phyloP scores from a whole-genome alignment of 2,329 filamentous ascomycete genomes.

The Penicillium crustosum region DNA sequence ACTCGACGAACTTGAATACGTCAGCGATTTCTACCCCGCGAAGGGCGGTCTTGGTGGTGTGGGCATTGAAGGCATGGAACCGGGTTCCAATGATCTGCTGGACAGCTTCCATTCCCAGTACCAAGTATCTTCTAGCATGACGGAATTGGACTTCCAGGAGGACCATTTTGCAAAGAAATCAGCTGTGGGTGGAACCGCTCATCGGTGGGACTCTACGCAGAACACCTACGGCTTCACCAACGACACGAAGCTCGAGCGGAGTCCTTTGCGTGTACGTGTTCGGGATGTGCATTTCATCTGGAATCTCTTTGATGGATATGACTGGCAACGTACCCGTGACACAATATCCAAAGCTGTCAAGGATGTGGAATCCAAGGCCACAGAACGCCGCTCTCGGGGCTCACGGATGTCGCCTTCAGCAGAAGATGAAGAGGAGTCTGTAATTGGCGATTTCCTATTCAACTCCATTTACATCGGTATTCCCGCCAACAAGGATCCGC shows the following conservation, averaged over 20 bases:
- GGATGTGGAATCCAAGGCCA: slow-evolving; percentile 78
- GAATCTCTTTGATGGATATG: slow-evolving; percentile 97
- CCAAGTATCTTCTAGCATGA: slow-evolving; percentile 56
- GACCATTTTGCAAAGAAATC: slow-evolving; percentile 70
- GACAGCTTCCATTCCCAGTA: slow-evolving; percentile 56
- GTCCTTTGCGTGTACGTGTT: slow-evolving; percentile 74
- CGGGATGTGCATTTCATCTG: slow-evolving; percentile 92
- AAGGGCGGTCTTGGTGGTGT: slow-evolving; percentile 43
- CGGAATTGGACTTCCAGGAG: slow-evolving; percentile 71
- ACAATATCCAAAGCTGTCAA: slow-evolving; percentile 85
- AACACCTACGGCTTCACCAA: slow-evolving; percentile 72
- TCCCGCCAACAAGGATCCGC: slow-evolving; percentile 79
- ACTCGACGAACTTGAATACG: slow-evolving; percentile 49
- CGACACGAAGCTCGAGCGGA: slow-evolving; percentile 59
- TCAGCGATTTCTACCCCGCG: slow-evolving; percentile 57
- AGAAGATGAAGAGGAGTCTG: slow-evolving; percentile 72
- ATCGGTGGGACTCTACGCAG: slow-evolving; percentile 75
- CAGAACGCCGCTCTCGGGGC: slow-evolving; percentile 65
- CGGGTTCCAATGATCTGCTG: slow-evolving; percentile 42
- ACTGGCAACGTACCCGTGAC: slow-evolving; percentile 86
- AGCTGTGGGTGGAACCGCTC: slow-evolving; percentile 64
- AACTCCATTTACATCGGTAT: slow-evolving; percentile 98
- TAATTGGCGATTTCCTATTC: slow-evolving; percentile 93
- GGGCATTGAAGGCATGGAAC: slow-evolving; percentile 37
- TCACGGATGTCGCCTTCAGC: slow-evolving; percentile 56